phyloP scores from a whole-genome alignment of 768 basidiomycete species.

The Agaricus blazei region DNA sequence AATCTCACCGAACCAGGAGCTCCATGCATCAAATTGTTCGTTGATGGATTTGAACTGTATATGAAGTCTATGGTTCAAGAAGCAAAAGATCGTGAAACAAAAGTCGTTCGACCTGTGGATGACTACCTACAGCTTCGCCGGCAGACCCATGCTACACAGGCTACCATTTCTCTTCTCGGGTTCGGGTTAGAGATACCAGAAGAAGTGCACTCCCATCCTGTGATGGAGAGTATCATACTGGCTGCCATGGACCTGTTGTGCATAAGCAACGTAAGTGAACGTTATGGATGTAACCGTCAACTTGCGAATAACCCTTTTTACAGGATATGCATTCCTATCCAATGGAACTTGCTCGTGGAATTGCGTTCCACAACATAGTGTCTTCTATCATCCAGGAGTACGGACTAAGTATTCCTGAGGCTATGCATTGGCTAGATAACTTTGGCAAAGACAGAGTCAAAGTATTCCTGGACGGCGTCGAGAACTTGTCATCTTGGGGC shows the following conservation, averaged over 20 bases:
- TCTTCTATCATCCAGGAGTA: slow-evolving; percentile 16
- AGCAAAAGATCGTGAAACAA: slow-evolving; percentile 12
- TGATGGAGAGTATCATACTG: slow-evolving; percentile 11
- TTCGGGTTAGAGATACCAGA: slow-evolving; percentile 19
- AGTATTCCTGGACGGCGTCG: slow-evolving; percentile 6
- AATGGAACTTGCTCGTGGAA: slow-evolving; percentile 15
- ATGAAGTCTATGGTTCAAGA: slow-evolving; percentile 16
- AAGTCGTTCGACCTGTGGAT: slow-evolving; percentile 8
- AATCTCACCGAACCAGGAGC: slow-evolving; percentile 8
- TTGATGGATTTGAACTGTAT: slow-evolving; percentile 14
- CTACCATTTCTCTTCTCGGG: slow-evolving; percentile 14
- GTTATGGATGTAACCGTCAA: neutral
- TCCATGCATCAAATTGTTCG: slow-evolving; percentile 12
- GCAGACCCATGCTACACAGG: slow-evolving; percentile 14
- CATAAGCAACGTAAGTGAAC: slow-evolving; percentile 14
- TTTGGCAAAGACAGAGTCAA: slow-evolving; percentile 7
- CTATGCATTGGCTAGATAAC: slow-evolving; percentile 14
- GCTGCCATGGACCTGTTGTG: slow-evolving; percentile 14
- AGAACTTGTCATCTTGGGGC: slow-evolving; percentile 13
- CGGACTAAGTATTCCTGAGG: slow-evolving; percentile 11
- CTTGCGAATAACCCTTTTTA: neutral
- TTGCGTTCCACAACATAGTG: slow-evolving; percentile 17
- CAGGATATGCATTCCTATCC: slow-evolving; percentile 20
- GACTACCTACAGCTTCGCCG: slow-evolving; percentile 16
- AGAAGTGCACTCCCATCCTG: slow-evolving; percentile 17